A percentile compares a stretch with the other conserved stretches of the same genome.
Evolutionary conservation across 306 rosid species (phyloP).

Genomic region (Delonix regia): DNA sequence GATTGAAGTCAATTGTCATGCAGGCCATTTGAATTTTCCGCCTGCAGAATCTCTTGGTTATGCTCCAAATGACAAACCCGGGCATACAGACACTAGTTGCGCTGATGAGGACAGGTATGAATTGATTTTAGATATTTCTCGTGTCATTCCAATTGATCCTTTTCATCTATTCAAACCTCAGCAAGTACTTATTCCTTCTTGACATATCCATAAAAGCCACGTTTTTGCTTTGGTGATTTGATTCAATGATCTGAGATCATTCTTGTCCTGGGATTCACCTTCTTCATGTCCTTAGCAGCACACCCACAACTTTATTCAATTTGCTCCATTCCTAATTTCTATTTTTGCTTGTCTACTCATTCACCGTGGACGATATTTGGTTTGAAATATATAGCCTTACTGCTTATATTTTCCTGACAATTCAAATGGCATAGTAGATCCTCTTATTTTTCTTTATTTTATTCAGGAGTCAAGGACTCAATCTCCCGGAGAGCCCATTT

Average conservation of each 20-base stretch:
- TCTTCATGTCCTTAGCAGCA: too few species aligned
- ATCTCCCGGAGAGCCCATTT: background rate
- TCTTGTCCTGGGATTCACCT: background rate
- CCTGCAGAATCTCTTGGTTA: slow-evolving; percentile 42
- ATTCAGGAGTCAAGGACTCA: background rate
- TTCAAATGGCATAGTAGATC: background rate
- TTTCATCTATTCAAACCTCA: background rate
- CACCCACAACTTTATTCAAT: background rate
- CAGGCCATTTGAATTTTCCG: slow-evolving; percentile 53
- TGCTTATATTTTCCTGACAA: background rate
- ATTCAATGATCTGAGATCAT: background rate
- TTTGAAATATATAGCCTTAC: background rate
- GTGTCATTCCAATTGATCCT: background rate
- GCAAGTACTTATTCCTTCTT: background rate
- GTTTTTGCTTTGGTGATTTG: background rate
- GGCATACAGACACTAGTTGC: slow-evolving; percentile 38
- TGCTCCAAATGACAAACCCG: slow-evolving; percentile 32
- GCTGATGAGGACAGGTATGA: slow-evolving; percentile 62
- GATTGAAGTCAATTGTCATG: slow-evolving; percentile 24
- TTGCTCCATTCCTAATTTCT: background rate
- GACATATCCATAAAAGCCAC: background rate
- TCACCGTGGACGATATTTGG: background rate
- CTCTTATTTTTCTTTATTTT: background rate
- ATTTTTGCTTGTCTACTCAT: too few species aligned
- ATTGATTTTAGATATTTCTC: background rate